These are phyloP conservation scores for Fusarium udum DNA, from an alignment of 2,329 filamentous ascomycete species.

Conservation along the genomic window DNA sequence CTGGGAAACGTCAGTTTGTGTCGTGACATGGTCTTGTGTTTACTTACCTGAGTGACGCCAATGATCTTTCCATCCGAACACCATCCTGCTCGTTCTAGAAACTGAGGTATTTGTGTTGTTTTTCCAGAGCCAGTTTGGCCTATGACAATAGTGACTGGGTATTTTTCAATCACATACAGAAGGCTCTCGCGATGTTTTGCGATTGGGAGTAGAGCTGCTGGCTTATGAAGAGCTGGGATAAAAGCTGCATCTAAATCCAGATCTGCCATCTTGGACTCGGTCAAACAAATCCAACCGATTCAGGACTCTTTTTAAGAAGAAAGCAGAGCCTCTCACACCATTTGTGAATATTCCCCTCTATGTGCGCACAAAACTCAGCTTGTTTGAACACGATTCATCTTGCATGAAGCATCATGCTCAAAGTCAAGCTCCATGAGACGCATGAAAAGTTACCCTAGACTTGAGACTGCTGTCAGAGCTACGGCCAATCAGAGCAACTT, in stretches of 20 bases:
- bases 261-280: constrained; percentile 58
- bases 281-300: not conserved
- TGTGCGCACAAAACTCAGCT: not conserved
- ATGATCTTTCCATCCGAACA: constrained; percentile 83
- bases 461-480: not conserved
- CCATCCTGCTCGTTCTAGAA: constrained; percentile 88
- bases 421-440: not conserved
- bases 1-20: constrained; percentile 55
- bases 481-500: constrained; percentile 18
- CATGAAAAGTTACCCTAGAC: constrained; percentile 27
- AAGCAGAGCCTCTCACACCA: not conserved
- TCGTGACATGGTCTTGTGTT: constrained; percentile 11
- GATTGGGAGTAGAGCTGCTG: constrained; percentile 84
- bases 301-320: not conserved
- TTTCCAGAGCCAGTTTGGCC: constrained; percentile 96
- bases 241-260: constrained; percentile 66
- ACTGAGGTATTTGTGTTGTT: constrained; percentile 95
- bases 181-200: constrained; percentile 81
- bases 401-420: not conserved
- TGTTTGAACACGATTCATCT: not conserved
- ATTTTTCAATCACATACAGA: constrained; percentile 86
- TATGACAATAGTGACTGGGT: constrained; percentile 86
- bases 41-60: constrained; percentile 84
- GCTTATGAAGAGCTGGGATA: constrained; percentile 88
- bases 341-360: not conserved